phyloP scores from a whole-genome alignment of 2,329 filamentous ascomycete species.

The Cercospora canescens region DNA sequence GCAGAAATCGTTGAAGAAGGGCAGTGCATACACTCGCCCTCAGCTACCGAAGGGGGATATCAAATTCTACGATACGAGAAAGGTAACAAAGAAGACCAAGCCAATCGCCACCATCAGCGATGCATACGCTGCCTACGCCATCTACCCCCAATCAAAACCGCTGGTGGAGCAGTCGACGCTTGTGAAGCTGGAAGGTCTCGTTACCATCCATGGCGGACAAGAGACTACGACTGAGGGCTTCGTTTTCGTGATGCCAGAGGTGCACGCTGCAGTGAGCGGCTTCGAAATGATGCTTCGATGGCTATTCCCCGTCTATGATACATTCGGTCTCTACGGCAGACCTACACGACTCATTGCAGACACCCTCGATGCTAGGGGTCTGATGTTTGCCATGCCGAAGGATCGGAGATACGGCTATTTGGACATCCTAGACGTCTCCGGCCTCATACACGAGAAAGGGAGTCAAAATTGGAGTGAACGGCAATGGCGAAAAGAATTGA shows the following conservation, averaged over 20 bases:
- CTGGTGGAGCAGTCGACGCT: slow-evolving; percentile 93
- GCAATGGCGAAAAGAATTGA: slow-evolving; percentile 86
- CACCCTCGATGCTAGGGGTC: slow-evolving; percentile 77
- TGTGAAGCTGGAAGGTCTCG: slow-evolving; percentile 87
- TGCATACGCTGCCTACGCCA: slow-evolving; percentile 88
- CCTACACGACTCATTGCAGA: slow-evolving; percentile 85
- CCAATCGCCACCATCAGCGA: slow-evolving; percentile 92
- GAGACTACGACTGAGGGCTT: slow-evolving; percentile 83
- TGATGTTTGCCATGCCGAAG: slow-evolving; percentile 98
- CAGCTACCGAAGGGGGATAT: slow-evolving; percentile 80
- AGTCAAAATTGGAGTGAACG: slow-evolving; percentile 78
- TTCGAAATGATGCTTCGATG: slow-evolving; percentile 95
- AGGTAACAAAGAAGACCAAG: slow-evolving; percentile 85
- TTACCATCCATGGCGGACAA: slow-evolving; percentile 77
- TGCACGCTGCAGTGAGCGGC: slow-evolving; percentile 84
- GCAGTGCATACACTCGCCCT: slow-evolving; percentile 76
- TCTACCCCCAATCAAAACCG: slow-evolving; percentile 92
- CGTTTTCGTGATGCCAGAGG: slow-evolving; percentile 96
- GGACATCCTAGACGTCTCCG: slow-evolving; percentile 81
- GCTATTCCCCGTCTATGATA: slow-evolving; percentile 91
- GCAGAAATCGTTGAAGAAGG: slow-evolving; percentile 80
- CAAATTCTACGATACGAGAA: slow-evolving; percentile 89
- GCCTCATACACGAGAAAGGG: slow-evolving; percentile 74
- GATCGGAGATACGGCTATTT: slow-evolving; percentile 86
- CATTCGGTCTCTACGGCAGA: slow-evolving; percentile 86